phyloP scores from a whole-genome alignment of 2,329 filamentous ascomycete species.

The Talaromyces piceae region DNA sequence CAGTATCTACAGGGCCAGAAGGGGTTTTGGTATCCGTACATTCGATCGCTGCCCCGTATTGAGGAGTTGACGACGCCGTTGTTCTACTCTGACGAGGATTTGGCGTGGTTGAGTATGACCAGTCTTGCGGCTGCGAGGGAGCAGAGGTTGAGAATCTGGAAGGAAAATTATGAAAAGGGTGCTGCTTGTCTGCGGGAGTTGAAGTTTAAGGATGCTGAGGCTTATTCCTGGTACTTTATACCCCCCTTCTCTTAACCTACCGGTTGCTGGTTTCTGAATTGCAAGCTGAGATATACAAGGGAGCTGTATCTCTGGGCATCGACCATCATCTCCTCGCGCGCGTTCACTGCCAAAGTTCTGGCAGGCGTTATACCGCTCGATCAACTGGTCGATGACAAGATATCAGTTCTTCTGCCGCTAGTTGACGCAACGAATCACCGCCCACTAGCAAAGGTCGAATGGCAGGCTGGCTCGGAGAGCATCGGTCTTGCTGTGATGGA shows the following conservation, averaged over 20 bases:
- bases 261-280: background rate
- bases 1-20: slow-evolving; percentile 53
- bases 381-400: slow-evolving; percentile 47
- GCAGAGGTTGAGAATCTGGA: slow-evolving; percentile 28
- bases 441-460: slow-evolving; percentile 52
- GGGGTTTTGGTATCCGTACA: slow-evolving; percentile 64
- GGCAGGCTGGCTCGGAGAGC: slow-evolving; percentile 42
- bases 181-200: slow-evolving; percentile 23
- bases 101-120: slow-evolving; percentile 40
- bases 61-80: slow-evolving; percentile 54
- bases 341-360: slow-evolving; percentile 39
- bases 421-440: slow-evolving; percentile 68
- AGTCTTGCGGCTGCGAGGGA: slow-evolving; percentile 28
- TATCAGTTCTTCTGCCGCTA: slow-evolving; percentile 62
- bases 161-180: slow-evolving; percentile 29
- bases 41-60: slow-evolving; percentile 57
- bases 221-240: slow-evolving; percentile 35
- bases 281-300: slow-evolving; percentile 20
- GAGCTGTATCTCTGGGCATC: slow-evolving; percentile 41
- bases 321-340: slow-evolving; percentile 37
- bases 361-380: slow-evolving; percentile 27
- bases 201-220: slow-evolving; percentile 23
- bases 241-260: background rate
- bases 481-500: slow-evolving; percentile 38
- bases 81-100: slow-evolving; percentile 55